Base-by-base conservation (phyloP, 179 eudicot species). In the Camellia oleifera region DNA sequence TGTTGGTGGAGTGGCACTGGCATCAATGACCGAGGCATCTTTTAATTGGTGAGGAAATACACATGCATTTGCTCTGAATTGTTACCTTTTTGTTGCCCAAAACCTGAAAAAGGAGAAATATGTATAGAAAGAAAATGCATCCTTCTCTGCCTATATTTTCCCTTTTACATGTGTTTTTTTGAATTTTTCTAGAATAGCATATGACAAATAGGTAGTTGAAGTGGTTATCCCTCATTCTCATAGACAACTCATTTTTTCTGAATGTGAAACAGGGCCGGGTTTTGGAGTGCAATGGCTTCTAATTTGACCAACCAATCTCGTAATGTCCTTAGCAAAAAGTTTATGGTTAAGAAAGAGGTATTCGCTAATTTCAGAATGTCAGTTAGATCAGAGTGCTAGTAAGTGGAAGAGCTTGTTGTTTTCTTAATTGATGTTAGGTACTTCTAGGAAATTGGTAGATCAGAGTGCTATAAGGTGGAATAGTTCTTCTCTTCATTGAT, bases 231-330 rank as follows among this genome's bases (percentile, higher is more conserved):
- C 42, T 32, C 50, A 40, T 84, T 20, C 32, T 52, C 18, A 52
- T 67, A 44, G 71, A 9, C 50, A 17, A 72, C 10, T 67, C 56
- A 26, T 42, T 72, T 46, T 76, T 62, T 82, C 8, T 79, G n/a
- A 26, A 6, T 32, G 65, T 58, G 53, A 78, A 79, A 78, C 76
- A 94, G 98, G 98, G 92, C 94, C 83, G 98, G 97, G 40, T 94
- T 94, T 83, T 91, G 90, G 93, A 94, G 95, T 90, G 98, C 98
- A 58, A 94, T 94, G 98, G 98, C 97, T 77, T 94, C 97, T 54
- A 93, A 94, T 84, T 60, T 90, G 83, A 88, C 95, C 26, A 91
- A 91, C 75, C 97, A 94, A 86, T 94, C 95, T 54, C 97, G 97
- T 77, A 93, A 93, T 73, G 98, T 93, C 69, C 92, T 93, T 68